Conservation (phyloP, 345 rosid species). For the Hibiscus syriacus region DNA sequence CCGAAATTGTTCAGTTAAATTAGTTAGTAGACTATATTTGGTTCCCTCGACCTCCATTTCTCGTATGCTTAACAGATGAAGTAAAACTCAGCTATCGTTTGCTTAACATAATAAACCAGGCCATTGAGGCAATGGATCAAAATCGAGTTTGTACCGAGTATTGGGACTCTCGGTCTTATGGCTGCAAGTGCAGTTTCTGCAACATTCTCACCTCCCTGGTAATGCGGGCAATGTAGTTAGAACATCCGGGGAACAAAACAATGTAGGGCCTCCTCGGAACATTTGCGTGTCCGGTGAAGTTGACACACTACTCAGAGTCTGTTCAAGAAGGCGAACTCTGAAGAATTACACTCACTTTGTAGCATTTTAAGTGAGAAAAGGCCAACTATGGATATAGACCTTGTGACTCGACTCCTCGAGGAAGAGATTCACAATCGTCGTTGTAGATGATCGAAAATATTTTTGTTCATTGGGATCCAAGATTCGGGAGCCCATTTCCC, state of each 20-base stretch:
- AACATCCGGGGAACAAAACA: constrained; percentile 20
- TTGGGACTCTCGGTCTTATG: constrained; percentile 94
- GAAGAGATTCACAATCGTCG: constrained; percentile 58
- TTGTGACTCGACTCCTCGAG: constrained; percentile 39
- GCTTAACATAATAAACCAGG: constrained; percentile 40
- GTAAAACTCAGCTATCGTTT: not conserved
- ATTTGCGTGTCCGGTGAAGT: constrained; percentile 25
- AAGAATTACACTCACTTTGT: constrained; percentile 48
- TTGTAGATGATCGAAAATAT: constrained; percentile 24
- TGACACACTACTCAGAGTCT: constrained; percentile 38
- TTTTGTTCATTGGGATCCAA: constrained; percentile 1
- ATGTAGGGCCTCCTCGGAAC: constrained; percentile 15
- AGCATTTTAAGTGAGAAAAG: constrained; percentile 32
- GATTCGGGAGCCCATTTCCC: not conserved
- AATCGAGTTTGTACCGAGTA: constrained; percentile 85
- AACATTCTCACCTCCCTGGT: constrained; percentile 28
- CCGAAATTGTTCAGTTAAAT: constrained; percentile 72
- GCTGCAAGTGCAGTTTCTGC: constrained; percentile 63
- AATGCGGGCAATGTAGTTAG: constrained; percentile 13
- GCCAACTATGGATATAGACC: constrained; percentile 26
- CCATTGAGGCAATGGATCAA: constrained; percentile 76
- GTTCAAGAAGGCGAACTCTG: constrained; percentile 67
- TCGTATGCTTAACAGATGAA: not conserved
- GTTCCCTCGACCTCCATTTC: not conserved
- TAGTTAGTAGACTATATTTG: constrained; percentile 18